Conservation (phyloP, 2,329 filamentous ascomycete genomes). For the Arthrobotrys conoides region DNA sequence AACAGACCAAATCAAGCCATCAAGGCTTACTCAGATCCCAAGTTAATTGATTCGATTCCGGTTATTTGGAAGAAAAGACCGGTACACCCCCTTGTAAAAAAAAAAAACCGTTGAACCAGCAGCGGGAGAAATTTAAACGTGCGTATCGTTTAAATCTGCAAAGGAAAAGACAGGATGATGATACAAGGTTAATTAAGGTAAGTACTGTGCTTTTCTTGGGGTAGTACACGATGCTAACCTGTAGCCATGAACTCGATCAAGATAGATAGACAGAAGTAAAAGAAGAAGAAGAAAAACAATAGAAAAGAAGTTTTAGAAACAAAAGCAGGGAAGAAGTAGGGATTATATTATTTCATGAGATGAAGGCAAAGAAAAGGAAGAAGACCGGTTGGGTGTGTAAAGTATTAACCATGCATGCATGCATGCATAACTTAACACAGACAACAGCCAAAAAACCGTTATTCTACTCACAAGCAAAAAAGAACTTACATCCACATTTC, state of each 20-base stretch:
- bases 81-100: constrained; percentile 16
- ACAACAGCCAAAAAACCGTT: not conserved
- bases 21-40: constrained; percentile 30
- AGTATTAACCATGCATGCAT: not conserved
- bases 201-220: too few species aligned
- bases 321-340: not conserved
- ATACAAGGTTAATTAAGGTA: not conserved
- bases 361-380: not conserved
- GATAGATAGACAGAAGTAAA: constrained; percentile 1
- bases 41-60: constrained; percentile 14
- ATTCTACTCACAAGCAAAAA: constrained; percentile 36
- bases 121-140: constrained; percentile 17
- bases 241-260: not conserved
- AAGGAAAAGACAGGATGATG: too few species aligned
- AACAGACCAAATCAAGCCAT: constrained; percentile 31
- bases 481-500: constrained; percentile 32
- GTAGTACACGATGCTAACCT: constrained; percentile 48
- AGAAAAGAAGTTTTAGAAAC: too few species aligned
- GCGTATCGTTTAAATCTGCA: too few species aligned
- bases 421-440: not conserved
- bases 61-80: constrained; percentile 46
- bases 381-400: too few species aligned
- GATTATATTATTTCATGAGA: not conserved
- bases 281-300: not conserved
- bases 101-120: constrained; percentile 10